Conservation (phyloP, 345 rosid species). For the Turritis glabra region DNA sequence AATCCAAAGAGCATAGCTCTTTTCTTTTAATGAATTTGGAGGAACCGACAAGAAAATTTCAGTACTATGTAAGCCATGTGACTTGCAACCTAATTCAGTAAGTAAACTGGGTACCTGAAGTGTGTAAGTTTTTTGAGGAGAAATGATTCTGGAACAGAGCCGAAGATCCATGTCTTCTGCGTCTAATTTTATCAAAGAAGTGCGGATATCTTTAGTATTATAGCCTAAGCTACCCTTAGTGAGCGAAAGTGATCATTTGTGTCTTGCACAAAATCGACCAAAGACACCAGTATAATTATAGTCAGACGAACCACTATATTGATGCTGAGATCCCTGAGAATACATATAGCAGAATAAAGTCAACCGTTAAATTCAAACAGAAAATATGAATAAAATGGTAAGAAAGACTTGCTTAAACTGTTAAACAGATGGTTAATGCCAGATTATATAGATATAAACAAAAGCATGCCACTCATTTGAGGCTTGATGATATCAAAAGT, state of each 20-base stretch:
- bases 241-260: slow-evolving; percentile 54
- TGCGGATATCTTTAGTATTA: slow-evolving; percentile 60
- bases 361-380: not conserved
- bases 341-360: not conserved
- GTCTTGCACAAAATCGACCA: slow-evolving; percentile 76
- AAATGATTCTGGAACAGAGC: slow-evolving; percentile 87
- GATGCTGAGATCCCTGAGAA: slow-evolving; percentile 65
- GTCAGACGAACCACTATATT: slow-evolving; percentile 60
- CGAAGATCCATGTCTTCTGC: slow-evolving; percentile 81
- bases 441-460: not conserved
- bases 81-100: not conserved
- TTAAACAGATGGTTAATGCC: not conserved
- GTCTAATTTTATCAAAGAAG: slow-evolving; percentile 70
- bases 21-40: not conserved
- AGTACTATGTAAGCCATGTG: not conserved
- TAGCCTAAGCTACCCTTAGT: slow-evolving; percentile 51
- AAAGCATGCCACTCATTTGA: not conserved
- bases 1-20: not conserved
- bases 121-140: slow-evolving; percentile 75
- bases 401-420: not conserved
- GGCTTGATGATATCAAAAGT: not conserved
- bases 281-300: slow-evolving; percentile 65
- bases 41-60: not conserved
- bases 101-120: slow-evolving; percentile 63
- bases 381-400: not conserved